phyloP scores from a whole-genome alignment of 495 filamentous ascomycete genomes.

The Lasiosphaeria miniovina region DNA sequence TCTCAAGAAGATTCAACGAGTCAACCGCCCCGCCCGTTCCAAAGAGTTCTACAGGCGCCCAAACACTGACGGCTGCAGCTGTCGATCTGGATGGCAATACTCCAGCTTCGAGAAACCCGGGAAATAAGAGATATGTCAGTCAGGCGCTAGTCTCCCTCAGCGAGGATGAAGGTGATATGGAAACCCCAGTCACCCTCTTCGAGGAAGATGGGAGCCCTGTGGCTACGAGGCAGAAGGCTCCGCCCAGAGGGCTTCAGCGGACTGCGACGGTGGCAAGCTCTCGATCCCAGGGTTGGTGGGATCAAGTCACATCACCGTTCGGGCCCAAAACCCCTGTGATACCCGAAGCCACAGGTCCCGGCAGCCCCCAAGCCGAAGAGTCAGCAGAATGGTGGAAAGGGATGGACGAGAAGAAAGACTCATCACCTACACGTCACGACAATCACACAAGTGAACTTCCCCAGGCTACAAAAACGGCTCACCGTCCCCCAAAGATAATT shows the following conservation, averaged over 20 bases:
- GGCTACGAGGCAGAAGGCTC: constrained; percentile 28
- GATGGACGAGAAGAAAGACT: background rate
- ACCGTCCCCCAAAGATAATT: background rate
- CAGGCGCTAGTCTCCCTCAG: constrained; percentile 24
- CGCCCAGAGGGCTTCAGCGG: constrained; percentile 25
- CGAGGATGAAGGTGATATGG: constrained; percentile 34
- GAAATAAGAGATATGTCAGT: constrained; percentile 15
- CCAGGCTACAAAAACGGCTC: background rate
- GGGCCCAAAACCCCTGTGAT: constrained; percentile 19
- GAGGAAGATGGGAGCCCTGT: constrained; percentile 46
- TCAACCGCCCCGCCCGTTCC: constrained; percentile 67
- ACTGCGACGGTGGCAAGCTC: constrained; percentile 45
- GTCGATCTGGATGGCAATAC: constrained; percentile 29
- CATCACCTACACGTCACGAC: constrained; percentile 3
- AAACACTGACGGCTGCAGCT: constrained; percentile 21
- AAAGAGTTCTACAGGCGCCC: constrained; percentile 31
- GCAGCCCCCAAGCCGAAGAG: background rate
- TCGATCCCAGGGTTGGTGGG: constrained; percentile 84
- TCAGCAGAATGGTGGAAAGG: background rate
- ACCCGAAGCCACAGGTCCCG: constrained; percentile 21
- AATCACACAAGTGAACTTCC: background rate
- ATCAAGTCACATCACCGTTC: constrained; percentile 76
- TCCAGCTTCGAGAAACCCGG: background rate
- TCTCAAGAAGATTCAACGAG: constrained; percentile 32
- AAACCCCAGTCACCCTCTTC: constrained; percentile 43